Base-by-base conservation (phyloP, 352 stramenopile species). In the Blastocystis sp. region DNA sequence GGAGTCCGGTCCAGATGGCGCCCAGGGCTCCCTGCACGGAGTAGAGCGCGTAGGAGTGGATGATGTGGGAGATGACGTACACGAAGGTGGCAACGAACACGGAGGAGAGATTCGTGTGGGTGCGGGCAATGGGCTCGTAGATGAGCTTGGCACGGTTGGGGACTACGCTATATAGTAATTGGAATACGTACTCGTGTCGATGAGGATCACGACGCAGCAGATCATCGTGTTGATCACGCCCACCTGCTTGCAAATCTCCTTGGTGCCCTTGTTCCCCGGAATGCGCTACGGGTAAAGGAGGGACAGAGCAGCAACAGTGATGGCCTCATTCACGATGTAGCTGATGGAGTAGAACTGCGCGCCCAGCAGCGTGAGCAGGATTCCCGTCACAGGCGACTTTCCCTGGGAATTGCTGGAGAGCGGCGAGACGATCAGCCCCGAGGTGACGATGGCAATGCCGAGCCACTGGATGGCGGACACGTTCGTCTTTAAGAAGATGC, bases 291-390 rank as follows among this genome's bases (percentile, higher is more conserved):
- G 10, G 43, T 61, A 7, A 34, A 23, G 60, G 2, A 61, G 28
- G 14, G 2, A 64, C 19, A 56, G 2, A 64, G 9, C 14, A n/a
- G 4, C 14, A 34, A 79, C 69, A 3, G 48, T 62, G 52, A 79
- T 79, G 2, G 34, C 34, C 28, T 79, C 69, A 64, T 79, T 79
- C 45, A 79, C 38, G 52, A 79, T 79, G 41, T 79, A 79, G 41
- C 69, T 79, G 4, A 79, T 28, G 19, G 69, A 41, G n/a, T 79
- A 79, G 69, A 79, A 79, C 48, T 79, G 69, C 19, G 69, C 69
- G 28, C 69, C 69, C 48, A 79, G 40, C 34, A 79, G 69, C 62
- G 69, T 79, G 7, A 79, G 48, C 7, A 62, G 48, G 62, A 79
- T 79, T 4, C 69, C 69, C 19, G 21, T 79, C 9, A 64, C 21